phyloP scores from a whole-genome alignment of 805 yeast genomes.

The Ogataea wickerhamii region DNA sequence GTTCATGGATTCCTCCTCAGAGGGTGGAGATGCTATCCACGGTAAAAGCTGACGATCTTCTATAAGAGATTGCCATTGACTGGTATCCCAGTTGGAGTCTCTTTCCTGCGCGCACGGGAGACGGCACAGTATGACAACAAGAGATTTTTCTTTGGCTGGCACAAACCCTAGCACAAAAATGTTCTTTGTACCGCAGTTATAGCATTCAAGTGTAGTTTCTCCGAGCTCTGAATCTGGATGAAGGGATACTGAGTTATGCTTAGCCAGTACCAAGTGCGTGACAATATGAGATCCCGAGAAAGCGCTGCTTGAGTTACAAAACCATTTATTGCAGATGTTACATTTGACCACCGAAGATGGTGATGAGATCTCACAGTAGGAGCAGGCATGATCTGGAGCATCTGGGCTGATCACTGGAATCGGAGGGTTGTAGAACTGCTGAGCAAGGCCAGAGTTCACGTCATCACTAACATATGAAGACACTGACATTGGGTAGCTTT shows the following conservation, averaged over 20 bases:
- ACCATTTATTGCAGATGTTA: constrained; percentile 77
- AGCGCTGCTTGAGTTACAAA: constrained; percentile 70
- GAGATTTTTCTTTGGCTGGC: constrained; percentile 79
- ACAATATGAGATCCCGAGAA: constrained; percentile 71
- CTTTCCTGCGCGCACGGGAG: constrained; percentile 80
- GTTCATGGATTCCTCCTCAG: constrained; percentile 56
- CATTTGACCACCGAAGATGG: constrained; percentile 71
- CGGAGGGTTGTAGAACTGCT: neutral
- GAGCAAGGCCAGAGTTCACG: no score
- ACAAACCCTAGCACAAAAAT: constrained; percentile 83
- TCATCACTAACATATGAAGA: no score
- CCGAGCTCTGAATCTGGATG: constrained; percentile 83
- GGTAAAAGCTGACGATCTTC: constrained; percentile 73
- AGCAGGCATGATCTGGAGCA: constrained; percentile 38
- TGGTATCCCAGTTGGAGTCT: constrained; percentile 81
- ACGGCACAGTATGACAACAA: constrained; percentile 83
- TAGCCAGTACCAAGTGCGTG: constrained; percentile 76
- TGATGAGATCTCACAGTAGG: constrained; percentile 72
- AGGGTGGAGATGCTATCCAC: constrained; percentile 76
- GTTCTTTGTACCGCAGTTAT: constrained; percentile 81
- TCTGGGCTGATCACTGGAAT: neutral
- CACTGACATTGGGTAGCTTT: no score
- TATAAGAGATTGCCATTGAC: constrained; percentile 82
- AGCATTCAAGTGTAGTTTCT: constrained; percentile 84
- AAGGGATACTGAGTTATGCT: constrained; percentile 68